Base-by-base conservation (phyloP, 257 asterid genomes). In the Plantago major region DNA sequence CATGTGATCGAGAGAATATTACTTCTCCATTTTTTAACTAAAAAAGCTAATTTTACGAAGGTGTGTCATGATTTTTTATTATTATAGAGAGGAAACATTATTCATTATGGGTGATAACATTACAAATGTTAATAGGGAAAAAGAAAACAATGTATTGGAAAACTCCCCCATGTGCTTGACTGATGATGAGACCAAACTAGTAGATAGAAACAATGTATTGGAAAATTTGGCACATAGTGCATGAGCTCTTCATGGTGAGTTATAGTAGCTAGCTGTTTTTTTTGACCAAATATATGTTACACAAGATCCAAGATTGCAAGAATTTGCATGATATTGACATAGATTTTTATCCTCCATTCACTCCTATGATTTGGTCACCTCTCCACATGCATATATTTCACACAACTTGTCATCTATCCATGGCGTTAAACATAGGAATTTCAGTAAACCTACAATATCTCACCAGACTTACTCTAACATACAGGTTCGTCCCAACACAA, bases 91-190 rank as follows among this genome's bases (percentile, higher is more conserved):
- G n/a, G n/a, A 55, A 11, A 55, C 7, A 55, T 55, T 19, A 55
- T 55, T 19, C 19, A 33, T 28, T 55, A 55, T 37, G 45, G 62
- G 45, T 57, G 62, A 57, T 57, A 33, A 57, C 62, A 58, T 58
- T 30, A 40, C 28, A 58, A 38, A 58, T 42, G 19, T 11, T 14
- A 53, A 11, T 18, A 68, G 62, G 64, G 49, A 58, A 42, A 52
- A 68, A 67, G 71, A 71, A 62, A 68, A 74, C 78, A 67, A n/a
- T n/a, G n/a, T n/a, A n/a, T n/a, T 71, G 68, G 78, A 33, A 33
- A 67, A 78, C 66, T 68, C 18, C 68, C 73, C 76, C 80, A 74
- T 71, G 76, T 67, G 75, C 73, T 46, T 18, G 30, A 38, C 33
- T 49, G 40, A 65, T 62, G 74, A 49, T 65, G 66, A 65, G 68